Base-by-base conservation (phyloP, 352 stramenopile species). In the Nothophytophthora sp. region DNA sequence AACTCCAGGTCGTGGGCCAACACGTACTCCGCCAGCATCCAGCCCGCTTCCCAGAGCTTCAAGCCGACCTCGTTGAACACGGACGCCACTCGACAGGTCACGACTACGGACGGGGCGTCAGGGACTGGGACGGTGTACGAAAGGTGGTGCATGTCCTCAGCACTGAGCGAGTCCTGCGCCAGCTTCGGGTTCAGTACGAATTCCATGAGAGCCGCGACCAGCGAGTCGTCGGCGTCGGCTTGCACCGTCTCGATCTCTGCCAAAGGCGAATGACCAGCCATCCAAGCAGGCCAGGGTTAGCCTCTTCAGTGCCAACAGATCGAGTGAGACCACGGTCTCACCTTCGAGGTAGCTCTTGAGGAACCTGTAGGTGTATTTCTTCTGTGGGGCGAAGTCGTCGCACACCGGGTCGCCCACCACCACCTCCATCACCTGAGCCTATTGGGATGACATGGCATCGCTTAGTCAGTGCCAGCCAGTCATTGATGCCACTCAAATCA, bases 31-130 rank as follows among this genome's bases (percentile, higher is more conserved):
- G 83, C 77, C 15, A 94, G 71, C 12, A 90, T 74, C 70, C 72
- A 92, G 0, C 75, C 79, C 5, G 83, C 83, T 55, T 94, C 76
- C 83, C 83, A 94, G 29, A 94, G 72, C 54, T 88, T 92, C 18
- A 94, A 69, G 4, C 83, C 83, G 12, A 94, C 83, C 5, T 94
- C 83, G 41, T 94, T 94, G 37, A 89, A 82, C 36, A 90, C 70
- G 0, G 79, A 87, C 4, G 83, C 81, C 27, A 94, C 83, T 32
- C 83, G 76, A 52, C 80, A 91, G 20, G 80, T 90, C 34, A 93
- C 69, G 15, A 84, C 66, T 24, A 57, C 13, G 13, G 32, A 50
- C 11, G 41, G 27, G 8, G 49, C 32, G 12, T 48, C n/a, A 3
- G 35, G n/a, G n/a, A n/a, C 51, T 1, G 63, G 63, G 13, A 91